Percentiles rank a stretch among this genome's conserved stretches.
Conservation (phyloP, 331 rosid species). For the Erythrophleum ivorense region DNA sequence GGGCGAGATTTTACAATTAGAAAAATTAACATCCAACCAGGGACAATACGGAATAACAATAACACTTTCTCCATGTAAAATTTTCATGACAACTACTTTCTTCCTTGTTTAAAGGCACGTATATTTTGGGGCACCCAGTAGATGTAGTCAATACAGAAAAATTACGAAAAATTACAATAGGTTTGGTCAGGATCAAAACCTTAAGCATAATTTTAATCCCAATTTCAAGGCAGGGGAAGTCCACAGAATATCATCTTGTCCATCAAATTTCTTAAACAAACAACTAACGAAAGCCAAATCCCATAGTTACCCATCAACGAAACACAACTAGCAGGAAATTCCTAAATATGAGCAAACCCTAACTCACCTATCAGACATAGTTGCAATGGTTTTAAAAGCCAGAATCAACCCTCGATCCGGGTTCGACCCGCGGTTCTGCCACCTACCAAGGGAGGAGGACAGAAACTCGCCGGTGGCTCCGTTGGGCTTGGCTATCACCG, state of each 20-base stretch:
- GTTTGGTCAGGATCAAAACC: background rate
- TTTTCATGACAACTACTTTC: background rate
- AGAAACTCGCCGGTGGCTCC: slow-evolving; percentile 79
- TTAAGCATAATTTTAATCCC: background rate
- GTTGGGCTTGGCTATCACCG: slow-evolving; percentile 92
- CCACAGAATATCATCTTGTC: background rate
- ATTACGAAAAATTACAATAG: background rate
- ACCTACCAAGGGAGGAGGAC: slow-evolving; percentile 86
- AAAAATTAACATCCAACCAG: background rate
- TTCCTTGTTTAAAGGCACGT: background rate
- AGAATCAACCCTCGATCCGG: slow-evolving; percentile 89
- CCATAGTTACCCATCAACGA: slow-evolving; percentile 14
- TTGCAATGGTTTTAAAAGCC: slow-evolving; percentile 91
- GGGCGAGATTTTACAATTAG: background rate
- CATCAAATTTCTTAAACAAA: background rate
- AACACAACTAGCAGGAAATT: slow-evolving; percentile 2
- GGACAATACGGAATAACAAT: background rate
- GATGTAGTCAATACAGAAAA: background rate
- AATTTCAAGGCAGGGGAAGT: background rate
- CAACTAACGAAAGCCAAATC: background rate
- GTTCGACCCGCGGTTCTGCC: slow-evolving; percentile 97
- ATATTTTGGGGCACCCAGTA: background rate
- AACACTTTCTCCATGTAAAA: background rate
- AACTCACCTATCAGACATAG: slow-evolving; percentile 86
- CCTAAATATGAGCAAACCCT: slow-evolving; percentile 19